These are phyloP conservation scores for Aureobasidium uvarum DNA, from an alignment of 2,329 filamentous ascomycete species.

Conservation along the genomic window DNA sequence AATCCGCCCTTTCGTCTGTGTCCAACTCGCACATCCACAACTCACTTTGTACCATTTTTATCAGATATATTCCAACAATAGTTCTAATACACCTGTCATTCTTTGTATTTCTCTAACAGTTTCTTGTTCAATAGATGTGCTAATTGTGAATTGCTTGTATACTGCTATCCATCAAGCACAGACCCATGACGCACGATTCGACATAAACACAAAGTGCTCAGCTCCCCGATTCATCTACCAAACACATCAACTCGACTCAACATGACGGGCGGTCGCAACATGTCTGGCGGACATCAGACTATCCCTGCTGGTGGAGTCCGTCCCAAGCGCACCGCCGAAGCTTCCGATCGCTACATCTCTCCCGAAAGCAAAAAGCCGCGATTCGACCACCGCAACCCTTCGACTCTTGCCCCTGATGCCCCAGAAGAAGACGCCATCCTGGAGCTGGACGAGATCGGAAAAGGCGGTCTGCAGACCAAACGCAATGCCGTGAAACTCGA, in stretches of 20 bases:
- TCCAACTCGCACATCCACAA: neutral
- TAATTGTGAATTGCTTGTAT: neutral
- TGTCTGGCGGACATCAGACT: constrained; percentile 51
- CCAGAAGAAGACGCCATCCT: constrained; percentile 73
- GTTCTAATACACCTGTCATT: neutral
- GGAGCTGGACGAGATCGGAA: constrained; percentile 88
- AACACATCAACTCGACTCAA: neutral
- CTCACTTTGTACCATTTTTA: neutral
- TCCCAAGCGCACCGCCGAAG: constrained; percentile 73
- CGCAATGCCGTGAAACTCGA: constrained; percentile 95
- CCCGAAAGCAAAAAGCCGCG: constrained; percentile 73
- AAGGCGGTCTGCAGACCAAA: constrained; percentile 69
- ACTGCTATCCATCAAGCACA: neutral
- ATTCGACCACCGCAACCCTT: constrained; percentile 94
- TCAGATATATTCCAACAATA: neutral
- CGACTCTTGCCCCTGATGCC: constrained; percentile 80
- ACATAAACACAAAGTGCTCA: neutral
- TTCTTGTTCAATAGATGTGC: too few species aligned
- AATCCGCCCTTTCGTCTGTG: neutral
- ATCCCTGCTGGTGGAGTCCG: constrained; percentile 1
- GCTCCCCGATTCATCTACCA: neutral
- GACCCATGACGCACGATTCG: constrained; percentile 18
- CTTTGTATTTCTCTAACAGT: neutral
- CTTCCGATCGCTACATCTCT: constrained; percentile 73
- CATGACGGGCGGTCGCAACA: constrained; percentile 17